phyloP scores from a whole-genome alignment of 2,329 filamentous ascomycete genomes.

The Stachybotrys chartarum region DNA sequence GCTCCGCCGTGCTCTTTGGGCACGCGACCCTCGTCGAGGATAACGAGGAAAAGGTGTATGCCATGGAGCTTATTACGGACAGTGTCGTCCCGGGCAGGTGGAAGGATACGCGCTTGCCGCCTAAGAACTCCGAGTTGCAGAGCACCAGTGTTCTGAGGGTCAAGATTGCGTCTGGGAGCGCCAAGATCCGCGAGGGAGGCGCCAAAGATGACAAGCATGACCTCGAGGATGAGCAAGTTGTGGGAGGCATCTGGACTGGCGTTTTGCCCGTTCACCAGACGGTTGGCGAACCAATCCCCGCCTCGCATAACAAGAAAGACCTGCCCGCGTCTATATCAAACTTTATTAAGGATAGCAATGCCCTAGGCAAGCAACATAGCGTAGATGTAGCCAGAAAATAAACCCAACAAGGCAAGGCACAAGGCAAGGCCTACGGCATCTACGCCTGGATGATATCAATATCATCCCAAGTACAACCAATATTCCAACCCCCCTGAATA shows the following conservation, averaged over 20 bases:
- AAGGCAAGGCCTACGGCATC: not conserved
- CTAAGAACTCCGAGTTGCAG: constrained; percentile 65
- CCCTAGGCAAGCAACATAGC: constrained; percentile 19
- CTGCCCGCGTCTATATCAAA: constrained; percentile 55
- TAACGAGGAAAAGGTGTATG: constrained; percentile 64
- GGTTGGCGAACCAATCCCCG: constrained; percentile 56
- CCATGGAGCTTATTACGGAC: constrained; percentile 73
- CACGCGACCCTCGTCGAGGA: constrained; percentile 62
- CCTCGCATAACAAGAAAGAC: constrained; percentile 50
- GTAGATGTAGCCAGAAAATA: constrained; percentile 13
- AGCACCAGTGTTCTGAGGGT: constrained; percentile 68
- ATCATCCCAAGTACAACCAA: not conserved
- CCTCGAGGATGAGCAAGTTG: constrained; percentile 32
- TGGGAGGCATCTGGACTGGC: constrained; percentile 45
- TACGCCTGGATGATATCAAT: not conserved
- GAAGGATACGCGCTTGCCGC: constrained; percentile 61
- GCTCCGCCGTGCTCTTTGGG: constrained; percentile 71
- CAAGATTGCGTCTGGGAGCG: constrained; percentile 61
- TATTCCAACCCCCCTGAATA: not conserved
- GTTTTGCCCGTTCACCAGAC: constrained; percentile 56
- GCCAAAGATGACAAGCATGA: constrained; percentile 50
- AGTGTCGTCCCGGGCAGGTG: constrained; percentile 63
- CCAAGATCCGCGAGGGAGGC: constrained; percentile 62
- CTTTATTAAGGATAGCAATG: constrained; percentile 31
- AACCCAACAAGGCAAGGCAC: constrained; percentile 1